Percentiles rank a stretch among this genome's conserved stretches.
Conservation (phyloP, 306 rosid genomes). For the Cucumis melo region DNA sequence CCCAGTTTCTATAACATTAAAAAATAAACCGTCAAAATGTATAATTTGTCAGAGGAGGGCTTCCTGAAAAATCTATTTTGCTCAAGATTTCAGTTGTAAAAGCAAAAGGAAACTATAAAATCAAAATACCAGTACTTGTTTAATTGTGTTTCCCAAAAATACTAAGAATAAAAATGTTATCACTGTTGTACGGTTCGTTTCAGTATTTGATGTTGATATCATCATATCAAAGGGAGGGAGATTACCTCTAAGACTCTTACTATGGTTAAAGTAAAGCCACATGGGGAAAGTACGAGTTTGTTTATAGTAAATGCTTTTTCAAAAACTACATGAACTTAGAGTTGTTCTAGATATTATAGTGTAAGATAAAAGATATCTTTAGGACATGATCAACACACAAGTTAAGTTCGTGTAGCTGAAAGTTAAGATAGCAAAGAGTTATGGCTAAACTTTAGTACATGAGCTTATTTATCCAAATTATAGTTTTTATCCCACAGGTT, state of each 20-base stretch:
- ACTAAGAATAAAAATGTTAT: background rate
- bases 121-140: background rate
- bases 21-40: background rate
- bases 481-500: background rate
- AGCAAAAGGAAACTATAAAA: background rate
- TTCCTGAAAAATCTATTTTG: background rate
- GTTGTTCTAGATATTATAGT: background rate
- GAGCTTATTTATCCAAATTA: background rate
- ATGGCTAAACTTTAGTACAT: background rate
- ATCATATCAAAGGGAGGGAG: background rate
- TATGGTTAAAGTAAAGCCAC: background rate
- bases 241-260: background rate
- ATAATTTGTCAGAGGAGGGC: background rate
- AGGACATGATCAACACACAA: background rate
- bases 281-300: background rate
- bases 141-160: background rate
- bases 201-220: background rate
- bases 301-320: background rate
- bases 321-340: background rate
- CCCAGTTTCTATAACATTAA: conserved; percentile 51
- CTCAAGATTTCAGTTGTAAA: background rate
- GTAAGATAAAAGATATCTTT: background rate
- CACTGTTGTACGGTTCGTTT: background rate
- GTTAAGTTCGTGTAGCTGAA: background rate
- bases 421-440: background rate